Conservation (phyloP, 1,284 basidiomycete species). For the Sanghuangporus weigelae region DNA sequence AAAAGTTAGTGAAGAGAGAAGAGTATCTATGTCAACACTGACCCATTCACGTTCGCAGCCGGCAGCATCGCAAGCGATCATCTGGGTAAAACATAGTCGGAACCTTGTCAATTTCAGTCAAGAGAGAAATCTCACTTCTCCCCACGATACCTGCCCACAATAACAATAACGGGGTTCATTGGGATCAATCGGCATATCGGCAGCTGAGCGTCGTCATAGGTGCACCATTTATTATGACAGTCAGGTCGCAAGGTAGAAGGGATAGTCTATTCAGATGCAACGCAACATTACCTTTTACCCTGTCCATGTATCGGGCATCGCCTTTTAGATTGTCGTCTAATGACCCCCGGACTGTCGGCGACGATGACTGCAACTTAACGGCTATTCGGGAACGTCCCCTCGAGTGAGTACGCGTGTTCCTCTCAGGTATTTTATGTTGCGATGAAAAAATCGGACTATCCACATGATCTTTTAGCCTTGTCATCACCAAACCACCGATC, state of each 20-base stretch:
- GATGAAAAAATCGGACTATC: not conserved
- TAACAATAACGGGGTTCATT: constrained; percentile 67
- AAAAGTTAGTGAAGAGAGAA: constrained; percentile 14
- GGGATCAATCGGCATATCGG: constrained; percentile 24
- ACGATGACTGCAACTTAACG: not conserved
- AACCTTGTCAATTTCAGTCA: not conserved
- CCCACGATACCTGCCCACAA: constrained; percentile 71
- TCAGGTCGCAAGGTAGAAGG: not conserved
- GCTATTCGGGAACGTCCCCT: not conserved
- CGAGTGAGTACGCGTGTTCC: not conserved
- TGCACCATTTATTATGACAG: not conserved
- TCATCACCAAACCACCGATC: not conserved
- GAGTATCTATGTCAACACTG: constrained; percentile 24
- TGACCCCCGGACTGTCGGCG: not conserved
- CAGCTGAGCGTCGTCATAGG: not conserved
- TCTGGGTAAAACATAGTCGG: constrained; percentile 36
- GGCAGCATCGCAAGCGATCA: constrained; percentile 77
- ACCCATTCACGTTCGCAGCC: constrained; percentile 77
- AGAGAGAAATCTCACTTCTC: constrained; percentile 47
- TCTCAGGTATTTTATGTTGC: not conserved
- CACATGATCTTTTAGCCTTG: not conserved
- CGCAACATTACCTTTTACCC: not conserved
- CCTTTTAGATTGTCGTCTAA: not conserved
- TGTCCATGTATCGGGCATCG: not conserved
- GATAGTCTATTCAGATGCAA: not conserved